Evolutionary conservation across 2,329 filamentous ascomycete genomes (phyloP).

Genomic region (Fulvia fulva): DNA sequence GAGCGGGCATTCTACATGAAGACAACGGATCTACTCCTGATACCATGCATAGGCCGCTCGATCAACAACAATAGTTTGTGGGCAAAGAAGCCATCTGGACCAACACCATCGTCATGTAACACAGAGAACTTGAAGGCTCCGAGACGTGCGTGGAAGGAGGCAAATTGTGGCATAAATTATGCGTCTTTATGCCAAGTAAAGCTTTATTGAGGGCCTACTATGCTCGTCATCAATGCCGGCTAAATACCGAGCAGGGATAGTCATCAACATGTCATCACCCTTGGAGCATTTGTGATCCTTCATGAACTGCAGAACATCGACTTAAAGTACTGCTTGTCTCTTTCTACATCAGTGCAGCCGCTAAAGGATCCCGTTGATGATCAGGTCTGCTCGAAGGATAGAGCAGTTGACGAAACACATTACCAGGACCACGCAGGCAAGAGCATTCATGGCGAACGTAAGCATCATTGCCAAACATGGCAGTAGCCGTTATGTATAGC

Average conservation of each 20-base stretch:
- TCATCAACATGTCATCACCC: not conserved
- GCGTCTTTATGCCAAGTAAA: not conserved
- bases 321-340: too few species aligned
- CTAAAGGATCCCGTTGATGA: too few species aligned
- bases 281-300: not conserved
- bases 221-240: not conserved
- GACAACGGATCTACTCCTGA: too few species aligned
- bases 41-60: too few species aligned
- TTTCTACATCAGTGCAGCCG: too few species aligned
- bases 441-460: conserved; percentile 19
- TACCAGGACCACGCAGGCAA: not conserved
- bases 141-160: too few species aligned
- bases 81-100: too few species aligned
- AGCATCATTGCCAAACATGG: conserved; percentile 4
- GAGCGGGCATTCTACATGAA: too few species aligned
- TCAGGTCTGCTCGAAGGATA: not conserved
- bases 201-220: not conserved
- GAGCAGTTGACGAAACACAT: not conserved
- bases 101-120: too few species aligned
- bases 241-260: not conserved
- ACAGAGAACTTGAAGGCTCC: too few species aligned
- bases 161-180: too few species aligned
- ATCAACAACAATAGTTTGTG: too few species aligned
- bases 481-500: conserved; percentile 3
- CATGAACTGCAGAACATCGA: not conserved